These are phyloP conservation scores for Atkinsonella texensis DNA, from an alignment of 2,329 filamentous ascomycete species.

Conservation along the genomic window DNA sequence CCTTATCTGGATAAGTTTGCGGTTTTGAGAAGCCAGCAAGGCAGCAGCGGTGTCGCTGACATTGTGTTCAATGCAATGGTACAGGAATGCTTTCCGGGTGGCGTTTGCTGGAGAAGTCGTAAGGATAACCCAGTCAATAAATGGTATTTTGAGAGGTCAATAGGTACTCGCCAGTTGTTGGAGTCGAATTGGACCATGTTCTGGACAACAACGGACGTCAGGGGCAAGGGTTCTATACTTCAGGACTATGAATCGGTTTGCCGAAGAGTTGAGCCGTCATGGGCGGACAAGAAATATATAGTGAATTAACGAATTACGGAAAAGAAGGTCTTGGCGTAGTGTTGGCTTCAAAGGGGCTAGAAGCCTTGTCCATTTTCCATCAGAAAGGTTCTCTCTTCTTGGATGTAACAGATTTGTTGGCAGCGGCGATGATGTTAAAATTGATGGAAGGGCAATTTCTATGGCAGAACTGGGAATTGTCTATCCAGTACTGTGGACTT, in stretches of 20 bases:
- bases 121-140: slow-evolving; percentile 94
- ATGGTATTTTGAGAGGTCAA: slow-evolving; percentile 93
- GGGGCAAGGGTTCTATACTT: slow-evolving; percentile 42
- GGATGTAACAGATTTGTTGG: no score
- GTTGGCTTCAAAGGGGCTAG: neutral
- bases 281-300: slow-evolving; percentile 46
- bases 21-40: slow-evolving; percentile 77
- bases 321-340: neutral
- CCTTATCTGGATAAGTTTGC: slow-evolving; percentile 98
- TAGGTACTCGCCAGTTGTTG: slow-evolving; percentile 69
- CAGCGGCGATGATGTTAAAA: no score
- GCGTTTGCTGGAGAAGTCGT: slow-evolving; percentile 85
- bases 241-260: slow-evolving; percentile 67
- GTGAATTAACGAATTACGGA: slow-evolving; percentile 33
- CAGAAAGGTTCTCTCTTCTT: no score
- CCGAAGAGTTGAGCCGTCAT: slow-evolving; percentile 48
- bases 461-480: no score
- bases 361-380: no score
- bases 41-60: slow-evolving; percentile 84
- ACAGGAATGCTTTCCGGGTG: slow-evolving; percentile 71
- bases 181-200: slow-evolving; percentile 96
- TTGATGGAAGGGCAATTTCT: no score
- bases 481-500: no score
- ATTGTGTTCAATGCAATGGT: slow-evolving; percentile 97
- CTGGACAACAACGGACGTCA: slow-evolving; percentile 69